Base-by-base conservation (phyloP, 371 early-diverging fungal species). In the Mortierella sp. region DNA sequence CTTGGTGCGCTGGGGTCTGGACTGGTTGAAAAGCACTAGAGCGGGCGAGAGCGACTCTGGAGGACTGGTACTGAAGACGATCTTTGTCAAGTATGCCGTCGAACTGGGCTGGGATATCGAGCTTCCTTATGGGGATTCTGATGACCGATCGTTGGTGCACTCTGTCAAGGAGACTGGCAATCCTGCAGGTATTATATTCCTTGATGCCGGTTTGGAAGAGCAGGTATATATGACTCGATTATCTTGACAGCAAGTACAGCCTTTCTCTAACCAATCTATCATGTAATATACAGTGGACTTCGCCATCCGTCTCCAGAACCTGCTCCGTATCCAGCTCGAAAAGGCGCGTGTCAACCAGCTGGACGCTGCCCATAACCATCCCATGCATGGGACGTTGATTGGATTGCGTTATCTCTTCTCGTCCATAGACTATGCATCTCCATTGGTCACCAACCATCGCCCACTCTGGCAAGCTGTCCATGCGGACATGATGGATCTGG, bases 31-130 rank as follows among this genome's bases (percentile, higher is more conserved):
- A 37, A 92, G 92, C 68, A 88, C 90, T 2, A 80, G 93, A 26
- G 91, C 94, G 6, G 87, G 87, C 24, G 94, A 95, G 70, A 92
- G 94, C 68, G 93, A 93, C 50, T 87, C 90, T 68, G 96, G 94
- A 23, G 93, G 93, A 12, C 84, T 89, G 72, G 72, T 94, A 2
- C 82, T 94, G 59, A 87, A 93, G 32, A 79, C 93, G 64, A 72
- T 95, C 34, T 94, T 94, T 80, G 83, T 83, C 43, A 92, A 92
- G 65, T 94, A 92, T 73, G 92, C 94, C 2, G 63, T 85, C 17
- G 79, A 79, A 19, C 80, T 88, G 37, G 86, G 87, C 52, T 54
- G 58, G 73, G 72, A 57, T 17, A 66, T 79, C 32, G 39, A 56
- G 41, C 56, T 69, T 19, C 61, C 76, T 6, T 60, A 73, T 34